phyloP scores from a whole-genome alignment of 1,284 basidiomycete genomes.

The Puccinia coronata region DNA sequence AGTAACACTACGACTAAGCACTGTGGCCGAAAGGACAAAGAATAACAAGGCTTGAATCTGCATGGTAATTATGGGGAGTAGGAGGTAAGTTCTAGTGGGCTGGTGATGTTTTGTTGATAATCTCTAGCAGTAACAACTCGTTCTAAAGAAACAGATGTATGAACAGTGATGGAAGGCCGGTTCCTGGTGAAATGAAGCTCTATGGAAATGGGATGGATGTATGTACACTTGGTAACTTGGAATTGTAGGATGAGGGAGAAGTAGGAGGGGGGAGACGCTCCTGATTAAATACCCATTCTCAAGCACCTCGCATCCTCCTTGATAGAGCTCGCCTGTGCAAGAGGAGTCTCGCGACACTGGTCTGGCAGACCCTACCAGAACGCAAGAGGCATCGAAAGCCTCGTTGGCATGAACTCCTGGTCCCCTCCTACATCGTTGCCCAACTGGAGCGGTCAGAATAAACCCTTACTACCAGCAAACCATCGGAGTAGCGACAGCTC shows the following conservation, averaged over 20 bases:
- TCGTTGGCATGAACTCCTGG: not conserved
- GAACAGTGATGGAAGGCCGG: not conserved
- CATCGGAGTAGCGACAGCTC: too few species aligned
- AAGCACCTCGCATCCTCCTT: not conserved
- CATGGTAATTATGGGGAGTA: not conserved
- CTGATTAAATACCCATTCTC: not conserved
- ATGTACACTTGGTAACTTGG: not conserved
- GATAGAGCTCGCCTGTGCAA: not conserved
- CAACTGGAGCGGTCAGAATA: not conserved
- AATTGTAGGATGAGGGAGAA: not conserved
- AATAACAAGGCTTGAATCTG: slow-evolving; percentile 13
- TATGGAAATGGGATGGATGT: not conserved
- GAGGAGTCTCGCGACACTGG: not conserved
- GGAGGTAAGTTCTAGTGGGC: too few species aligned
- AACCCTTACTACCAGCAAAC: not conserved
- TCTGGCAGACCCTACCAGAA: not conserved
- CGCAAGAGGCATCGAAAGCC: not conserved
- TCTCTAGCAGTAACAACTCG: not conserved
- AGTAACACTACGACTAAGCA: not conserved
- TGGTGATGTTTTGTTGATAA: too few species aligned
- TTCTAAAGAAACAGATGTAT: not conserved
- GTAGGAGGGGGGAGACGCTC: too few species aligned
- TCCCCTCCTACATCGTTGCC: not conserved
- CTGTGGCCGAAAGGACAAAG: not conserved
- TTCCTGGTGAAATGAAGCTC: not conserved